Base-by-base conservation (phyloP, 2,329 filamentous ascomycete species). In the Fusarium temperatum region DNA sequence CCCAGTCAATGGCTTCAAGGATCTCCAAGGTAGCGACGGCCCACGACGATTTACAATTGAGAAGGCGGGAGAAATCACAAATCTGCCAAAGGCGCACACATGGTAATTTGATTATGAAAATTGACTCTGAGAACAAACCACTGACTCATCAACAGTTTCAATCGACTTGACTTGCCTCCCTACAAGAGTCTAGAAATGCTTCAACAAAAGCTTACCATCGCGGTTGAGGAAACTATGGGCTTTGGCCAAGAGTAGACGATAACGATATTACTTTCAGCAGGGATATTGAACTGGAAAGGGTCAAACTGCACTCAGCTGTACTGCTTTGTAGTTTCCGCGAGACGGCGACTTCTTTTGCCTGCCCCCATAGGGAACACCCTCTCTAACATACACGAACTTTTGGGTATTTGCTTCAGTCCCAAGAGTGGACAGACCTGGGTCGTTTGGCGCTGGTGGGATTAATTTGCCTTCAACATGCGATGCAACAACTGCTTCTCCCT, bases 1-100 rank as follows among this genome's bases (percentile, higher is more conserved):
- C 76, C 96, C 96, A 2, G 96, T 99, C 84, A 99, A 99, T 83
- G 96, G 96, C 13, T 99, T 99, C 89, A 99, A 99, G 86, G 96
- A 99, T 87, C 87, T 99, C 58, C 96, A 99, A 83, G 96, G 96
- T 45, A 98, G 95, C 77, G 96, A 99, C 82, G 96, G 96, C 8
- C 96, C 96, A 15, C 89, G 96, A 83, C 88, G 96, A 72, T 99
- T 99, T 80, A 99, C 96, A 2, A 98, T 99, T 83, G 96, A 99
- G 83, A 98, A 98, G 86, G 94, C 95, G 42, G 96, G 96, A 66
- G 96, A 98, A 81, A 87, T 95, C 59, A 91, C 88, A 70, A 97
- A 98, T 78, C 83, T 99, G 80, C 96, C 96, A 38, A 99, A 99
- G 85, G 96, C 95, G 68, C 96, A 99, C 82, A 99, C 96, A 78